Base-by-base conservation (phyloP, 129 eudicot genomes). In the Calendula officinalis region DNA sequence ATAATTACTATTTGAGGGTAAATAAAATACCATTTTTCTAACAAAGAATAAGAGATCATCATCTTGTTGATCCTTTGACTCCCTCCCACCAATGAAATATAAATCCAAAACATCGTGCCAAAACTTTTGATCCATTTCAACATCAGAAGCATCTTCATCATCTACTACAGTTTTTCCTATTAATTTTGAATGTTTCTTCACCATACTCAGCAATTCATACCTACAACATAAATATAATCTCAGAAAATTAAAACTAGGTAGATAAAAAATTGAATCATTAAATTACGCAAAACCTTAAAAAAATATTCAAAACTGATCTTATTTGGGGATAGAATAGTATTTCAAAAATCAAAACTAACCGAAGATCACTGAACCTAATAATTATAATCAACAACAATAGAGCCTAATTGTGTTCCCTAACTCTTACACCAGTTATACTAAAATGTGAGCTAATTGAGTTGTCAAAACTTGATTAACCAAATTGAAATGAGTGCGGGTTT, bases 21-120 rank as follows among this genome's bases (percentile, higher is more conserved):
- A 57, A 37, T 22, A 15, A 5, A 4, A 60, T 82, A 92, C 95
- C 95, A 81, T 64, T 65, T 92, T 92, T 37, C 80, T 77, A 39
- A 88, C 96, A 75, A 92, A 92, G 83, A 92, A 92, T 51, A 92
- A 50, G 27, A 92, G 96, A 72, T 92, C 98, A 62, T 92, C 96
- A 56, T 92, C 98, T 53, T 85, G 87, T 14, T 86, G 95, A 12
- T 78, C 90, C 75, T 85, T 85, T 6, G 89, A 68, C 51, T 83
- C 96, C 84, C 62, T 83, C 41, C 95, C 90, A 59, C 75, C 73
- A 65, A 88, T 66, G 64, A 88, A 92, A 76, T 92, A 92, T 44
- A 83, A 51, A 80, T 92, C 82, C 67, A 92, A 61, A 41, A 92
- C 68, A 44, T 79, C 95, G 34, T 79, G 89, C 98, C 98, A 92